Evolutionary conservation across 345 rosid genomes (phyloP), one percentile per base, ranked within the genome.

Genomic region (Arabis hirsuta): DNA sequence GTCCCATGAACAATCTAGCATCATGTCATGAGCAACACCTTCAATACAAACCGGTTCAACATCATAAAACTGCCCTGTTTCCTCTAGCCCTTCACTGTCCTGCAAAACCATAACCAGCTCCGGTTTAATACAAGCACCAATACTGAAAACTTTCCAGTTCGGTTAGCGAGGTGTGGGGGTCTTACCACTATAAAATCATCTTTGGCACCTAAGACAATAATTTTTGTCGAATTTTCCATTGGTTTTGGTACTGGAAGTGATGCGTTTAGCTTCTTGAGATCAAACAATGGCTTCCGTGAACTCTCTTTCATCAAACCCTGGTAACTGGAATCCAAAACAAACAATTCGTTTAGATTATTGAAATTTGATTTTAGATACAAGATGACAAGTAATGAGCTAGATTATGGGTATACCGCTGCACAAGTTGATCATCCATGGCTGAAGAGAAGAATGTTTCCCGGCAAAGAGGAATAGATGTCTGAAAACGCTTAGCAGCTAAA

Each of bases 1-100:
- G 42, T 84, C 90, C 98, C 97, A 88, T 3, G 82, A 84, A 81
- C 87, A 84, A 71, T 90, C 96, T 55, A 93, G 75, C 98, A 90
- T 93, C 88, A 93, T 79, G 79, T 90, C 96, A 66, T 93, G 97
- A 46, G 94, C 97, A 72, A 93, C 84, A 57, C 89, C 90, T 81
- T 86, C 84, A 24, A 90, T 39, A 43, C 86, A 82, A 65, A 87
- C 75, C 3, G 94, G 90, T 6, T 81, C 46, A 10, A 83, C 90
- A 0, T 85, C 86, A 24, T 86, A 87, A 75, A 88, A 90, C 69
- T 72, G 0, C 9, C 85, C 92, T 0, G 92, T 93, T 78, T 93
- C 97, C 27, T 57, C 55, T 31, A 88, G 79, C 22, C 96, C 98
- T 79, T 86, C 80, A 0, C 54, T 56, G 7, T 90, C 97, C 98